Percentiles rank a stretch among this genome's conserved stretches.
phyloP scores from a whole-genome alignment of 352 stramenopile genomes.

The Phytophthora agathidicida region DNA sequence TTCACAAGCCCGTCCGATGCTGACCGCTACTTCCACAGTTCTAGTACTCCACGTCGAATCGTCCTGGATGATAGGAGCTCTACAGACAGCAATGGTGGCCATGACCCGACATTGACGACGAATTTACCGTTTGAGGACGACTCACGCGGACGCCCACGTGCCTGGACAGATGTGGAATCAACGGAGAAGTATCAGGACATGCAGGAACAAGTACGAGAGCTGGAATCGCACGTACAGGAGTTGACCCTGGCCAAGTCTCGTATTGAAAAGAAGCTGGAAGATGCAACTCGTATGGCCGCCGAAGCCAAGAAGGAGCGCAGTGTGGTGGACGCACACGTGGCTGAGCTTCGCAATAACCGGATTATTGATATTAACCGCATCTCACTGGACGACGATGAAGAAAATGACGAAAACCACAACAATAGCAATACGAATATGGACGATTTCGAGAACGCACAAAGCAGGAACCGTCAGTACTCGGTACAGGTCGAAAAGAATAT shows the following conservation, averaged over 20 bases:
- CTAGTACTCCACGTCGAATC: conserved; percentile 18
- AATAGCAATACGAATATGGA: conserved; percentile 30
- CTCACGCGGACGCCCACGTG: conserved; percentile 48
- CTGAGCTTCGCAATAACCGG: conserved; percentile 54
- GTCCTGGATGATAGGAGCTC: conserved; percentile 18
- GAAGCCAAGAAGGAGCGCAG: conserved; percentile 46
- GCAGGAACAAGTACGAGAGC: conserved; percentile 73
- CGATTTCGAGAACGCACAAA: conserved; percentile 21
- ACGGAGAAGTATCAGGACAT: conserved; percentile 59
- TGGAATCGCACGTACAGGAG: conserved; percentile 72
- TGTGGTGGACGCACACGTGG: conserved; percentile 47
- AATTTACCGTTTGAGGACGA: conserved; percentile 43
- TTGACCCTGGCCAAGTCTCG: conserved; percentile 59
- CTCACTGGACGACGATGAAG: conserved; percentile 56
- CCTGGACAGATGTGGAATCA: conserved; percentile 69
- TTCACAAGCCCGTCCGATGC: conserved; percentile 40
- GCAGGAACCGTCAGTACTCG: conserved; percentile 25
- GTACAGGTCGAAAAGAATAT: conserved; percentile 40
- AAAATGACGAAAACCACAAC: conserved; percentile 40
- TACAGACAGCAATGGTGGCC: conserved; percentile 15
- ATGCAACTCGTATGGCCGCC: conserved; percentile 23
- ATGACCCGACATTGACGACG: conserved; percentile 23
- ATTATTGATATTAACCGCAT: conserved; percentile 77
- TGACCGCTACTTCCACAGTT: conserved; percentile 29
- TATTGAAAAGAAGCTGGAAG: conserved; percentile 59